phyloP scores from a whole-genome alignment of 345 rosid species.

The Hirschfeldia incana region DNA sequence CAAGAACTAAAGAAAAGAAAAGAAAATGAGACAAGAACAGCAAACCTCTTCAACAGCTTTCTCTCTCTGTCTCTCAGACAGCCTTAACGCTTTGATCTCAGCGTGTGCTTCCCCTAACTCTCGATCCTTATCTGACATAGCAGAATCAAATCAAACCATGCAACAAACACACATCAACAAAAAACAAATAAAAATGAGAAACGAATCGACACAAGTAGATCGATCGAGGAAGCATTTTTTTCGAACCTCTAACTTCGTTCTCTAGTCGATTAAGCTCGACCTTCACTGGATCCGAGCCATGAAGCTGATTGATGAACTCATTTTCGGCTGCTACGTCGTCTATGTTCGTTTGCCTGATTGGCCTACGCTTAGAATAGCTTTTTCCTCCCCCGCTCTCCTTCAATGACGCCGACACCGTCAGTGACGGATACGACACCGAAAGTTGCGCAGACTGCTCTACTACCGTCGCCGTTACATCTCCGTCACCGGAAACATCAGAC shows the following conservation, averaged over 20 bases:
- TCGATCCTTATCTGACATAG: slow-evolving; percentile 82
- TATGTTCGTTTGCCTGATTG: slow-evolving; percentile 65
- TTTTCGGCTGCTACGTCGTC: slow-evolving; percentile 70
- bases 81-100: slow-evolving; percentile 86
- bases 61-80: slow-evolving; percentile 88
- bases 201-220: slow-evolving; percentile 53
- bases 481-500: slow-evolving; percentile 40
- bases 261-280: slow-evolving; percentile 97
- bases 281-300: slow-evolving; percentile 99
- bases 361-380: slow-evolving; percentile 65
- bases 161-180: neutral
- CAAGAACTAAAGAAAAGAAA: neutral
- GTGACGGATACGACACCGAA: slow-evolving; percentile 37
- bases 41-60: slow-evolving; percentile 97
- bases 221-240: slow-evolving; percentile 69
- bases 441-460: slow-evolving; percentile 4
- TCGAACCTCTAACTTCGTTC: slow-evolving; percentile 93
- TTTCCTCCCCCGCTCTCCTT: slow-evolving; percentile 62
- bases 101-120: slow-evolving; percentile 94
- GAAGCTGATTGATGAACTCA: slow-evolving; percentile 83
- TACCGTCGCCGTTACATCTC: slow-evolving; percentile 19
- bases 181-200: slow-evolving; percentile 7
- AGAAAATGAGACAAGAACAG: slow-evolving; percentile 20
- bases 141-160: neutral
- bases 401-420: slow-evolving; percentile 66